Evolutionary conservation across 2,329 filamentous ascomycete genomes (phyloP).

Genomic region (Aspergillus flavus): DNA sequence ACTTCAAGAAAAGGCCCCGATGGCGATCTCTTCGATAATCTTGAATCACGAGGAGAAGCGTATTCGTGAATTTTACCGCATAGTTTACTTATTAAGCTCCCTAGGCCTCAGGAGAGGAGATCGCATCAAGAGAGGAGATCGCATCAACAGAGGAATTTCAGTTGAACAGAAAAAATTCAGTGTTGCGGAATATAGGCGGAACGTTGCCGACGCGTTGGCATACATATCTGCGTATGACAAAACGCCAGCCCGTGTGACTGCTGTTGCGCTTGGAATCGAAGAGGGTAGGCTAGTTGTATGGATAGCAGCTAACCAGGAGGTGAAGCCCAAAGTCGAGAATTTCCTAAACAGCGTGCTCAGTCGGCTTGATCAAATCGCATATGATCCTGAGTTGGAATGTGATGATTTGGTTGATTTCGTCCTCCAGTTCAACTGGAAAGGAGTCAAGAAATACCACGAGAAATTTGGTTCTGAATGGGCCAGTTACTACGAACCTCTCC

Average conservation of each 20-base stretch:
- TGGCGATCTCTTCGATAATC: not conserved
- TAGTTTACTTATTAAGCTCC: not conserved
- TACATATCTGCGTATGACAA: not conserved
- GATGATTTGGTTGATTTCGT: not conserved
- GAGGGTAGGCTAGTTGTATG: not conserved
- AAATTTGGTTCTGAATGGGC: not conserved
- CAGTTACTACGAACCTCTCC: accelerated
- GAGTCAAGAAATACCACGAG: not conserved
- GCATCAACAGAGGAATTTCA: not conserved
- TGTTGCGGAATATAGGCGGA: not conserved
- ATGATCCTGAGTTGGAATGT: not conserved
- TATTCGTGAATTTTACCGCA: not conserved
- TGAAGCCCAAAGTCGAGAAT: not conserved
- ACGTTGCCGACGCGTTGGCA: not conserved
- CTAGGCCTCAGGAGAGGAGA: not conserved
- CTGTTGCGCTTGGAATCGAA: not conserved
- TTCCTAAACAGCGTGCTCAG: not conserved
- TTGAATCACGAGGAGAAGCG: not conserved
- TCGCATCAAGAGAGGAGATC: not conserved
- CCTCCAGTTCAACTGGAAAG: not conserved
- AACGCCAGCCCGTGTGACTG: not conserved
- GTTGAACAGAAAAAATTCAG: not conserved
- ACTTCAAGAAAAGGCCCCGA: not conserved
- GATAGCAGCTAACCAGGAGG: not conserved
- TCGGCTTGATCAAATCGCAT: not conserved